phyloP scores from a whole-genome alignment of 2,329 filamentous ascomycete genomes.

The Alternaria postmessia region DNA sequence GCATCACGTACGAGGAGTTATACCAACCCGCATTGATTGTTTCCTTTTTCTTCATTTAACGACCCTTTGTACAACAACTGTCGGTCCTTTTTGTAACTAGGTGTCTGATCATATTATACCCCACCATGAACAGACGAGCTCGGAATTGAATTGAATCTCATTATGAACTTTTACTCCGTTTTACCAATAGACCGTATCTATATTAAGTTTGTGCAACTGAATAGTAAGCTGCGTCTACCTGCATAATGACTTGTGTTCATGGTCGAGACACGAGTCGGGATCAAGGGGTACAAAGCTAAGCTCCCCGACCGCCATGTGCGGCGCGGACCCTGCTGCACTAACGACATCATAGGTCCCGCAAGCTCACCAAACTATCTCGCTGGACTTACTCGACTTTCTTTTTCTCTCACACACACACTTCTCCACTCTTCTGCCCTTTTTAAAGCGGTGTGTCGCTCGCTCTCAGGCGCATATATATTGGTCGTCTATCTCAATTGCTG shows the following conservation, averaged over 20 bases:
- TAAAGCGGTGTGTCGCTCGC: slow-evolving; percentile 3
- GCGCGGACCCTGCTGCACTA: slow-evolving; percentile 21
- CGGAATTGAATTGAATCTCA: slow-evolving; percentile 18
- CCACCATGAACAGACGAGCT: slow-evolving; percentile 27
- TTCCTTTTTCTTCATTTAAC: slow-evolving; percentile 14
- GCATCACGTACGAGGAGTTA: slow-evolving; percentile 11
- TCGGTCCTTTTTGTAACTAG: slow-evolving; percentile 23
- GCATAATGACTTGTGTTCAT: slow-evolving; percentile 7
- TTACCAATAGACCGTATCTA: neutral
- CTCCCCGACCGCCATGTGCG: slow-evolving; percentile 19
- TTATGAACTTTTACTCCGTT: slow-evolving; percentile 4
- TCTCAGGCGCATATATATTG: neutral
- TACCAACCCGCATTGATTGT: slow-evolving; percentile 17
- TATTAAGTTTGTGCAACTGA: neutral
- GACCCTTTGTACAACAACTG: slow-evolving; percentile 25
- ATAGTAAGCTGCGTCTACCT: neutral
- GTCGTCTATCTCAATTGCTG: neutral
- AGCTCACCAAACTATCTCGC: slow-evolving; percentile 17
- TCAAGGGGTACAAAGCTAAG: slow-evolving; percentile 18
- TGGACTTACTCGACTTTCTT: slow-evolving; percentile 11
- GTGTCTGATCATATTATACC: slow-evolving; percentile 31
- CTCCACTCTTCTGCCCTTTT: slow-evolving; percentile 9
- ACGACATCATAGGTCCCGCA: slow-evolving; percentile 22
- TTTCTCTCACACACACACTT: slow-evolving; percentile 7
- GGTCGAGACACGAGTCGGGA: slow-evolving; percentile 10